Conservation (phyloP, 1,284 basidiomycete genomes). For the Anthracocystis setariae region DNA sequence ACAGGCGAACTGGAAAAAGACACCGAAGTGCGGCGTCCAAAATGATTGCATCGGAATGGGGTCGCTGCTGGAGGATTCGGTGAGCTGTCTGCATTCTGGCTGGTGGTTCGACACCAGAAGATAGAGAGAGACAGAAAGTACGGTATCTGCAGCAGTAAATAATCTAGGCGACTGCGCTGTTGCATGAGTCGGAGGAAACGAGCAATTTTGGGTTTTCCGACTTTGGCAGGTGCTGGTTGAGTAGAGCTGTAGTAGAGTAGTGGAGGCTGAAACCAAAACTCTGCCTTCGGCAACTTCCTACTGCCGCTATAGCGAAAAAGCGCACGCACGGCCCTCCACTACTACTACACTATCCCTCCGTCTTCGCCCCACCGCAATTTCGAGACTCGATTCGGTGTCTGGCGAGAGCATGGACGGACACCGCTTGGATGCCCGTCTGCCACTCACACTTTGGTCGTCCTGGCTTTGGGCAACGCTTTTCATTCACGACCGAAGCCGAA, state of each 20-base stretch:
- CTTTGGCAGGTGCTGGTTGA: too few relatives aligned
- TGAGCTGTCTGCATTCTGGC: slow-evolving; percentile 21
- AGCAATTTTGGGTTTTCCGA: not conserved
- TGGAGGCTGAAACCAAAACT: not conserved
- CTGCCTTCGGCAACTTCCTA: slow-evolving; percentile 11
- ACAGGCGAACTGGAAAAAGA: too few relatives aligned
- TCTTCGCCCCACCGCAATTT: too few relatives aligned
- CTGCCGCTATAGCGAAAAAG: not conserved
- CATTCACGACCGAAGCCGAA: too few relatives aligned
- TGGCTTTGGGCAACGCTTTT: too few relatives aligned
- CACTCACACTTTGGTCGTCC: too few relatives aligned
- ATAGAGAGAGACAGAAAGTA: not conserved
- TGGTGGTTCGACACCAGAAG: slow-evolving; percentile 2
- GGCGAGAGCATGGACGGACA: too few relatives aligned
- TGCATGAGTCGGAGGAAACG: slow-evolving; percentile 1
- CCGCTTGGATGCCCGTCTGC: too few relatives aligned
- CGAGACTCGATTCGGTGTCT: too few relatives aligned
- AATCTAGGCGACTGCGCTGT: not conserved
- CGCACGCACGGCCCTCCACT: not conserved
- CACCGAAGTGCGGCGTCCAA: slow-evolving; percentile 28
- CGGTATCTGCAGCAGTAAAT: too few relatives aligned
- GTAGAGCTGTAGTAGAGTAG: too few relatives aligned
- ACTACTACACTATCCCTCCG: too few relatives aligned
- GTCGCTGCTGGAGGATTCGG: slow-evolving; percentile 6
- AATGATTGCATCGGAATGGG: not conserved